Conservation (phyloP, 2,329 filamentous ascomycete species). For the Karstenula rhodostoma region DNA sequence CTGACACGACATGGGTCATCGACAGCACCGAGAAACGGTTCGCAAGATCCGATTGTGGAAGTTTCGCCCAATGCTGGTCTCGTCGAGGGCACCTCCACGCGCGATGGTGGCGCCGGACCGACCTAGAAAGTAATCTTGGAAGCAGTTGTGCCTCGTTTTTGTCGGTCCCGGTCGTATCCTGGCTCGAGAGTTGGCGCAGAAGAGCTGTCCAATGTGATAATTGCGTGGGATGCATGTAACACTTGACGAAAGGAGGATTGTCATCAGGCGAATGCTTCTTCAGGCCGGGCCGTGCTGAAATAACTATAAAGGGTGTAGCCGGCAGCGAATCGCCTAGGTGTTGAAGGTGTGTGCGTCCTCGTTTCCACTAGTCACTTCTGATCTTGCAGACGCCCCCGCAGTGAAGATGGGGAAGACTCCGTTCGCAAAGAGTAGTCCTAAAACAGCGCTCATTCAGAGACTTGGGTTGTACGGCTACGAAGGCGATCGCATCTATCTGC, state of each 20-base stretch:
- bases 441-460: slow-evolving; percentile 53
- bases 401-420: slow-evolving; percentile 28
- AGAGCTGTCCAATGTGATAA: slow-evolving; percentile 21
- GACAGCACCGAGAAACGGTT: slow-evolving; percentile 27
- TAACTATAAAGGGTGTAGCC: neutral
- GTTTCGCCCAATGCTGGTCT: slow-evolving; percentile 28
- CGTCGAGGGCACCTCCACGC: slow-evolving; percentile 25
- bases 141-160: slow-evolving; percentile 25
- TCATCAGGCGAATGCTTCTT: neutral
- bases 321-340: neutral
- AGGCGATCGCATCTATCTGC: slow-evolving; percentile 50
- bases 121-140: slow-evolving; percentile 24
- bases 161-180: slow-evolving; percentile 19
- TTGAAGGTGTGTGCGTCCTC: neutral
- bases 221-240: slow-evolving; percentile 2
- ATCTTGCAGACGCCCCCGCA: slow-evolving; percentile 4
- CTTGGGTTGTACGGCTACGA: slow-evolving; percentile 46
- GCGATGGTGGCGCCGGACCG: slow-evolving; percentile 33
- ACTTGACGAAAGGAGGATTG: neutral
- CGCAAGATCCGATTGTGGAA: slow-evolving; percentile 14
- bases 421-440: slow-evolving; percentile 56
- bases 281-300: neutral
- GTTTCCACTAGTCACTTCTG: neutral
- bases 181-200: slow-evolving; percentile 26
- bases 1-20: slow-evolving; percentile 31